Evolutionary conservation across 1,284 basidiomycete genomes (phyloP), one percentile per base, ranked within the genome.

Genomic region (Pholiota adiposa): DNA sequence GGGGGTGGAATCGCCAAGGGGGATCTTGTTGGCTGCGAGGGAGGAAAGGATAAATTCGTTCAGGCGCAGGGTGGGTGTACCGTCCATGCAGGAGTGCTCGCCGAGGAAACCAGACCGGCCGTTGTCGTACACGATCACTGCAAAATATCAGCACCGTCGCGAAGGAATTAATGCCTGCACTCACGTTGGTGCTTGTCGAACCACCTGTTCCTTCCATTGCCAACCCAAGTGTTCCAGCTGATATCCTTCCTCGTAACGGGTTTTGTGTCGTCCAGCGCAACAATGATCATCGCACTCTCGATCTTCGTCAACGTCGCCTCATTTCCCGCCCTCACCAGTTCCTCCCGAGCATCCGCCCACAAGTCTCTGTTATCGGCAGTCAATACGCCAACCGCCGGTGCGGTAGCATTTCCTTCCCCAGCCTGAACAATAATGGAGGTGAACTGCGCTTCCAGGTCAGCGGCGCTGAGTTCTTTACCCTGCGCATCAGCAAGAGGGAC

Each of bases 161-260:
- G 25, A 19, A 23, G 41, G 40, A 16, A 50, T 21, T 43, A 51
- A 18, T 54, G 27, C 54, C 41, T 29, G 52, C 23, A 80, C 89
- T 62, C 74, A 94, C 93, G 71, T 74, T 98, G 93, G 74, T 99
- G 97, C 78, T 99, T 99, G 82, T 99, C 97, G 73, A 92, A 98
- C 84, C 93, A 99, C 61, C 97, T 83, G 77, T 98, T 98, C 64
- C 88, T 83, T 43, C 94, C 96, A 66, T 97, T 88, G 44, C 97
- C 97, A 27, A 91, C 90, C 97, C 97, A 99, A 62, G 90, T 87
- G 21, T 77, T 80, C 89, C 93, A 93, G 58, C 90, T 91, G 18
- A 91, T 82, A 41, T 94, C 88, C 67, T 98, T 93, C 36, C 93
- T 82, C 12, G 91, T 94, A 43, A 92, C 78, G 0, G 94, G 6